Base-by-base conservation (phyloP, 2,329 filamentous ascomycete genomes). In the Colletotrichum salicis region DNA sequence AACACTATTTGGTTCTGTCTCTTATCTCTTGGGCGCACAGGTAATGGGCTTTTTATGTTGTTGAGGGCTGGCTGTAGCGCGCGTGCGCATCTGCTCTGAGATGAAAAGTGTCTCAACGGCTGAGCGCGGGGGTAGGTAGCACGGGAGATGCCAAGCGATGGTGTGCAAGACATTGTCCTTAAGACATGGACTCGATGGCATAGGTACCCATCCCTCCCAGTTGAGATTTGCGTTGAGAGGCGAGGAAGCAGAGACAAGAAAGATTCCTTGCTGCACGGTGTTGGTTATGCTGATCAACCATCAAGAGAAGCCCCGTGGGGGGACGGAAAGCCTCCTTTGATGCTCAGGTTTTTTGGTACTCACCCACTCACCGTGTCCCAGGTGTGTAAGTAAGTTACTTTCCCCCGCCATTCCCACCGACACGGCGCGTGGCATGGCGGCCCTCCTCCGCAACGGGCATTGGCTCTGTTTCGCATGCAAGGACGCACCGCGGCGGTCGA, bases 401-500 rank as follows among this genome's bases (percentile, higher is more conserved):
- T 59, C 22, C 69, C 65, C 69, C 65, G 69, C 65, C 69, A 71
- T 71, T 69, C 59, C 65, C 59, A 10, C 48, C 59, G 27, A 55
- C 55, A 35, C 55, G 59, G 58, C 51, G 59, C 35, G 31, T 64
- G 45, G 59, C 69, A 57, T 41, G 65, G 57, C 67, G 65, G 55
- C 5, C 6, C n/a, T 48, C 27, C 22, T 57, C 29, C 33, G n/a
- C 64, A 41, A 41, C 64, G 24, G 45, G 41, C 24, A 71, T 69
- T 71, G 69, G 69, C 12, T 29, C 13, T 64, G 59, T 71, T 71
- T 71, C 69, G 63, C 65, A 60, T 60, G 59, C 59, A 64, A 60
- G 64, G 58, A 31, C 58, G 27, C 51, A 29, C 63, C 27, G 41
- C 64, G 27, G 59, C 33, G 52, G 55, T 35, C 10, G 35, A 33